phyloP scores from a whole-genome alignment of 345 rosid species.

The Citrus sinensis region DVS_A1.0 CM039163.1:7692001-7692500 shows the following conservation, averaged over 20 bases:
- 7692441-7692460: background rate
- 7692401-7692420: background rate
- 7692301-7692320: background rate
- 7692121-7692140: background rate
- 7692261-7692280: background rate
- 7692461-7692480: background rate
- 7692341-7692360: background rate
- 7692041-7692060: no score
- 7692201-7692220: constrained; percentile 1
- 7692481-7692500: background rate
- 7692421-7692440: background rate
- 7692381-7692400: background rate
- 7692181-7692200: background rate
- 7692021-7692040: background rate
- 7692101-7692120: background rate
- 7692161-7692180: background rate
- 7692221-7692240: background rate
- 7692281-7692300: background rate
- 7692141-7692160: background rate
- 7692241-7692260: background rate
- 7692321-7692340: background rate
- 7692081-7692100: background rate
- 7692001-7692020: no score
- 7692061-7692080: background rate
- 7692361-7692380: background rate